Base-by-base conservation (phyloP, 768 basidiomycete species). In the Mycena belliarum region DNA sequence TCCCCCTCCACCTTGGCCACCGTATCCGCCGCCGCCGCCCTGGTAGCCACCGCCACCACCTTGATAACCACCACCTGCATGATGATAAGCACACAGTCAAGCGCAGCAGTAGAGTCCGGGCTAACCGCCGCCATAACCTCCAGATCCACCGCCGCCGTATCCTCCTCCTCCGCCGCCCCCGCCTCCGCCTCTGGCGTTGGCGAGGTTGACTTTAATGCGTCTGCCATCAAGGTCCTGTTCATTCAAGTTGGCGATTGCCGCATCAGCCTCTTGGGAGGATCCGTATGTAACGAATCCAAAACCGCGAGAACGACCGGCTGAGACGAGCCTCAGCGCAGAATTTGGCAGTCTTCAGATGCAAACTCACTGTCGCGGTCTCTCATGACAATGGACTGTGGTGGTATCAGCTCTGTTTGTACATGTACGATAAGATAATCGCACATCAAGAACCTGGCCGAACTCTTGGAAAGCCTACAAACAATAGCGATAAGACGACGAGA, bases 221-320 rank as follows among this genome's bases (percentile, higher is more conserved):
- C 96, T 85, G 49, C 95, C 95, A 75, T 98, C 96, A 61, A 98
- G 86, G 64, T 96, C 93, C 65, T 89, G 85, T 69, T 97, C 95
- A 76, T 98, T 89, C 71, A 96, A 76, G 40, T 71, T 76, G 43
- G 49, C 59, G 70, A 97, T 96, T 43, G 95, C 94, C 59, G 78
- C 78, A 12, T 89, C 77, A 43, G 95, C 95, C 72, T 96, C 93
- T 28, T 73, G 67, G 14, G 68, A 42, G 46, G 73, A 70, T 62
- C 78, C 72, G 73, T 79, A 95, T 52, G 91, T 95, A 60, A 98
- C 95, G 76, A 98, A 98, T 61, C 95, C 95, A 73, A 98, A 98
- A 69, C 95, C 95, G 71, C 95, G 89, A 63, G 93, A 96, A 70
- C 95, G 93, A 59, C 93, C 91, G 64, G 96, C 61, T 63, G 46